Base-by-base conservation (phyloP, 2,329 filamentous ascomycete species). In the Phaeoacremonium minimum region DNA sequence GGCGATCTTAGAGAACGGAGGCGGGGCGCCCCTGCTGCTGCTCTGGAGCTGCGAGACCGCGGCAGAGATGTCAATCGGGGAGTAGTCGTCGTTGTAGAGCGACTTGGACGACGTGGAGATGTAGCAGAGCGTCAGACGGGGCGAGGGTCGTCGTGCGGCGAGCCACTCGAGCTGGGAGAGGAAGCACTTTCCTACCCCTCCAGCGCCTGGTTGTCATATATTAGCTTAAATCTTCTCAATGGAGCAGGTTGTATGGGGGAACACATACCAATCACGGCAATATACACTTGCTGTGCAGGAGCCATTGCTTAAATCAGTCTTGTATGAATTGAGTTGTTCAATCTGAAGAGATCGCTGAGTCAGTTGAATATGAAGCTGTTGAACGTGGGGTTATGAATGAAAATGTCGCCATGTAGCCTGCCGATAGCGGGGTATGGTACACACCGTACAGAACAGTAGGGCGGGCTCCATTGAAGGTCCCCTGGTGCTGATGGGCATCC, bases 181-280 rank as follows among this genome's bases (percentile, higher is more conserved):
- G 72, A 97, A 96, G 66, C 80, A 80, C 64, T 90, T 90, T 55
- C 93, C 93, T 44, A 97, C 93, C 46, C 91, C 91, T 50, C 93
- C 93, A 51, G 85, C 86, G 55, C 93, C 90, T 94, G 55, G 46
- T 4, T 35, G 7, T 7, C n/a, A 30, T 7, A 8, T n/a, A 28
- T 38, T 16, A 38, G 11, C 14, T 17, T 18, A 6, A 9, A 15
- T 13, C 12, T 18, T 4, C 8, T 13, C 16, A 49, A 12, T 38
- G 14, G 16, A 37, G 41, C 22, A 44, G 38, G 38, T 32, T 28
- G 20, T 29, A 37, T 18, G 29, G n/a, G 32, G 22, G n/a, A 19
- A 19, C 31, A 29, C 48, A 18, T 57, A 68, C 65, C 66, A 40
- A 69, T 67, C 22, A 69, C 55, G 40, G 63, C 64, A 47, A 69